Percentiles rank a stretch among this genome's conserved stretches.
These are phyloP conservation scores for Passalora sequoiae DNA, from an alignment of 2,329 filamentous ascomycete genomes.

Conservation along the genomic window DNA sequence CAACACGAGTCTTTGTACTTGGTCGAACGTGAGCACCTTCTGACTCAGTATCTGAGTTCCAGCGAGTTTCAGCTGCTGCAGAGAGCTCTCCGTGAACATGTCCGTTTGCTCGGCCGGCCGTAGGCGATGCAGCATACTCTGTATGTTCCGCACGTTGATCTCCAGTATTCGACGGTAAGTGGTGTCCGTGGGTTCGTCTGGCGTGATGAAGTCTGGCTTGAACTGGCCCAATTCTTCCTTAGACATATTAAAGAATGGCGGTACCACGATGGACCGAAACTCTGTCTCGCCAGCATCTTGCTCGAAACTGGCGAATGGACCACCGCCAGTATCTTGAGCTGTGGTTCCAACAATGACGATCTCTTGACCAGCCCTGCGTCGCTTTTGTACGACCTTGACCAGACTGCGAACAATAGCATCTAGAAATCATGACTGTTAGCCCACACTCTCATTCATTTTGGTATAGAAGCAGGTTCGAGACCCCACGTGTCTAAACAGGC, in stretches of 20 bases:
- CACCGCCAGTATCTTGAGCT: constrained; percentile 40
- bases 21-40: constrained; percentile 51
- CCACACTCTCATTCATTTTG: no score
- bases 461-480: no score
- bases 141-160: constrained; percentile 62
- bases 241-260: constrained; percentile 40
- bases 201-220: constrained; percentile 6
- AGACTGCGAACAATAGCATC: constrained; percentile 64
- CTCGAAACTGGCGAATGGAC: constrained; percentile 10
- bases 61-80: constrained; percentile 21
- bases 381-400: constrained; percentile 64
- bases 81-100: constrained; percentile 17
- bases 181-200: constrained; percentile 10
- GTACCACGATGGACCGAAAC: constrained; percentile 52
- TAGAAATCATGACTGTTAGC: no score
- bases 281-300: constrained; percentile 40
- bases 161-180: constrained; percentile 33
- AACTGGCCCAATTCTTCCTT: constrained; percentile 14
- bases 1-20: constrained; percentile 56
- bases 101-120: constrained; percentile 31
- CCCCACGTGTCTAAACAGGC: no score
- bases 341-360: constrained; percentile 79
- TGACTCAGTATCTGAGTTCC: constrained; percentile 43
- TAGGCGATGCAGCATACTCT: constrained; percentile 54
- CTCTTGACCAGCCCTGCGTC: constrained; percentile 64